These are phyloP conservation scores for Aspergillus ibericus DNA, from an alignment of 2,329 filamentous ascomycete species.

Conservation along the genomic window DNA sequence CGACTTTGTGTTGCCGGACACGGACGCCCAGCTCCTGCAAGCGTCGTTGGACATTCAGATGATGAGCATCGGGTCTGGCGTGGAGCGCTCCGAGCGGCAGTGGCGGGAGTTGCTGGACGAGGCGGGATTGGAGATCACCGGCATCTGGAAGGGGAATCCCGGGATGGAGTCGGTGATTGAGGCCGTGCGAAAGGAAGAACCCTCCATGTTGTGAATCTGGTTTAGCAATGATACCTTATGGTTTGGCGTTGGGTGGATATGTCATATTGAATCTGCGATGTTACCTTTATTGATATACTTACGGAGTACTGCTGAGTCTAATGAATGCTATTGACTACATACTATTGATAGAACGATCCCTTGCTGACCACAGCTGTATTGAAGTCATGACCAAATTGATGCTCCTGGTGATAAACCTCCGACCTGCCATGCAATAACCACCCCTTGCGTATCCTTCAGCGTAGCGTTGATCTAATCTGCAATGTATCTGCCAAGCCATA, in stretches of 20 bases:
- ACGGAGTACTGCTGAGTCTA: too few relatives aligned
- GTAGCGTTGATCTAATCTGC: too few relatives aligned
- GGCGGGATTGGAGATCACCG: slow-evolving; percentile 31
- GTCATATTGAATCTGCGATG: too few relatives aligned
- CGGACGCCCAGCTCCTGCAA: slow-evolving; percentile 27
- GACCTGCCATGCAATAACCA: too few relatives aligned
- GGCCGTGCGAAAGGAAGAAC: slow-evolving; percentile 9
- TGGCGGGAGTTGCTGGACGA: slow-evolving; percentile 31
- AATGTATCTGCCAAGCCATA: too few relatives aligned
- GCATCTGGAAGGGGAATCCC: slow-evolving; percentile 28
- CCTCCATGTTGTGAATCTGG: not conserved
- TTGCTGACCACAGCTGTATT: too few relatives aligned
- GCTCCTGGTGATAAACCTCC: too few relatives aligned
- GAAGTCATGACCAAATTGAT: too few relatives aligned
- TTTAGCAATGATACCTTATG: not conserved
- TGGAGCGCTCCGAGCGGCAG: slow-evolving; percentile 35
- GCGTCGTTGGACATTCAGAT: slow-evolving; percentile 39
- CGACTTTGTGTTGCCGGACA: slow-evolving; percentile 38
- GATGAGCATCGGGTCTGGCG: slow-evolving; percentile 39
- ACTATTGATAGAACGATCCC: too few relatives aligned
- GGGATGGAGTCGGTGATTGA: slow-evolving; percentile 34
- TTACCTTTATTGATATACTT: too few relatives aligned
- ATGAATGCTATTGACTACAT: too few relatives aligned
- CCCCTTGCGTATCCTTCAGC: too few relatives aligned
- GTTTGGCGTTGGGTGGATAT: not conserved